Percentiles rank a stretch among this genome's conserved stretches.
These are phyloP conservation scores for Didymella segeticola DNA, from an alignment of 2,329 filamentous ascomycete species.

Conservation along the genomic window DNA sequence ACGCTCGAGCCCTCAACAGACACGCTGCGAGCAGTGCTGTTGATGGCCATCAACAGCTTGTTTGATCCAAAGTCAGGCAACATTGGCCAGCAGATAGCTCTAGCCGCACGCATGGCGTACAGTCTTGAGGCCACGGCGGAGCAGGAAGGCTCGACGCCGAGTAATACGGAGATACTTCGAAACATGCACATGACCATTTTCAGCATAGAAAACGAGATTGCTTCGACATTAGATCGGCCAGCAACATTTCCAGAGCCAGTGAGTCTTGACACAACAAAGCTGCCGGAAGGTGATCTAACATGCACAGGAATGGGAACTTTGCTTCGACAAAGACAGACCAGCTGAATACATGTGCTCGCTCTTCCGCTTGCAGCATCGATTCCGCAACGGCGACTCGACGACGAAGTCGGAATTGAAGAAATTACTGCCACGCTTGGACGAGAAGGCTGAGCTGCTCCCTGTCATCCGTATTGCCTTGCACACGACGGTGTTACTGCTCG, in stretches of 20 bases:
- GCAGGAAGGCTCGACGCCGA: slow-evolving; percentile 32
- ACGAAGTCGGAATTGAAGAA: slow-evolving; percentile 30
- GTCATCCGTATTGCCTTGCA: slow-evolving; percentile 39
- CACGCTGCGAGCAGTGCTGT: slow-evolving; percentile 40
- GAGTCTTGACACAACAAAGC: not conserved
- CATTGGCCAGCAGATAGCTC: slow-evolving; percentile 46
- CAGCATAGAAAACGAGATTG: slow-evolving; percentile 45
- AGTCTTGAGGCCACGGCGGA: slow-evolving; percentile 38
- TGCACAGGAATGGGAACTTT: slow-evolving; percentile 34
- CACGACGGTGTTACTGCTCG: slow-evolving; percentile 42
- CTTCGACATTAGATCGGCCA: slow-evolving; percentile 44
- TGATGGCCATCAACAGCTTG: slow-evolving; percentile 45
- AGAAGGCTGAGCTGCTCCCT: slow-evolving; percentile 32
- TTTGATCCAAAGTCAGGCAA: slow-evolving; percentile 47
- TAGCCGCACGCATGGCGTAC: slow-evolving; percentile 44
- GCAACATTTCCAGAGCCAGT: slow-evolving; percentile 47
- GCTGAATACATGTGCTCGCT: slow-evolving; percentile 45
- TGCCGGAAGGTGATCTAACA: slow-evolving; percentile 8
- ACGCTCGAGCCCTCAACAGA: slow-evolving; percentile 42
- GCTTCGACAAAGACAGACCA: slow-evolving; percentile 37
- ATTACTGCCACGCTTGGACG: slow-evolving; percentile 36
- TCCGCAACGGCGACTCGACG: slow-evolving; percentile 39
- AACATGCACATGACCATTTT: slow-evolving; percentile 48
- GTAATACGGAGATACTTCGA: slow-evolving; percentile 30
- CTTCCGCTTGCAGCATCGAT: slow-evolving; percentile 45